These are phyloP conservation scores for Irpex lacteus DNA, from an alignment of 1,284 basidiomycete genomes.

Conservation along the genomic window DNA sequence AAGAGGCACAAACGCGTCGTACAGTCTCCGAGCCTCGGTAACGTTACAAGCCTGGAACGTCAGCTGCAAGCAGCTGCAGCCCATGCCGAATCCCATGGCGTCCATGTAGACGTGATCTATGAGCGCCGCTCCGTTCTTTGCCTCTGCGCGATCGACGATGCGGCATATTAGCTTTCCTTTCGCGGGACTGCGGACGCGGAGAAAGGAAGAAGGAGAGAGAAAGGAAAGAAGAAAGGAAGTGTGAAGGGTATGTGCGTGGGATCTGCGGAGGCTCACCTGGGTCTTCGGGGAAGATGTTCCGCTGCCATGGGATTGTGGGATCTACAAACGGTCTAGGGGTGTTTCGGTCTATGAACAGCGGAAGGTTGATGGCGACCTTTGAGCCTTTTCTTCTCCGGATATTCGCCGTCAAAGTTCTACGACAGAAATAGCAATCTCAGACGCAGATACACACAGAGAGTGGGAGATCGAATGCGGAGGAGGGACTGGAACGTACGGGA, in stretches of 20 bases:
- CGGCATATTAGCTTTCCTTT: background rate
- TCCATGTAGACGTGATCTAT: slow-evolving; percentile 97
- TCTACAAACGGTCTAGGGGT: slow-evolving; percentile 91
- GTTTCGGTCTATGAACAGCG: slow-evolving; percentile 85
- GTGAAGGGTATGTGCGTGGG: background rate
- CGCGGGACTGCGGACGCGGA: background rate
- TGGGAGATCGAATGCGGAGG: too few species aligned
- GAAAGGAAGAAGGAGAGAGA: background rate
- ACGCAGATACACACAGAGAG: too few species aligned
- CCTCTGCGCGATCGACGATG: slow-evolving; percentile 51
- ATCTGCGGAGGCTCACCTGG: slow-evolving; percentile 43
- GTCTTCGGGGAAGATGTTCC: slow-evolving; percentile 80
- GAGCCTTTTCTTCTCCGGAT: slow-evolving; percentile 88
- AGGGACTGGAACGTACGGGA: slow-evolving; percentile 68
- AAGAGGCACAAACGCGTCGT: slow-evolving; percentile 92
- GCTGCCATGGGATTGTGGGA: slow-evolving; percentile 84
- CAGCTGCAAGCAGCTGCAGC: slow-evolving; percentile 96
- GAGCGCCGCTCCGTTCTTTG: slow-evolving; percentile 83
- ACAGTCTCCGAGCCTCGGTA: slow-evolving; percentile 86
- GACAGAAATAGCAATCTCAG: slow-evolving; percentile 3
- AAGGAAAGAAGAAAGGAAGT: too few species aligned
- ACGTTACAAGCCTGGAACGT: slow-evolving; percentile 98
- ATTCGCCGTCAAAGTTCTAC: slow-evolving; percentile 92
- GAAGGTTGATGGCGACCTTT: slow-evolving; percentile 95
- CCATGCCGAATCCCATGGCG: slow-evolving; percentile 99